These are phyloP conservation scores for Gautieria morchelliformis DNA, from an alignment of 768 basidiomycete species.

Conservation along the genomic window DNA sequence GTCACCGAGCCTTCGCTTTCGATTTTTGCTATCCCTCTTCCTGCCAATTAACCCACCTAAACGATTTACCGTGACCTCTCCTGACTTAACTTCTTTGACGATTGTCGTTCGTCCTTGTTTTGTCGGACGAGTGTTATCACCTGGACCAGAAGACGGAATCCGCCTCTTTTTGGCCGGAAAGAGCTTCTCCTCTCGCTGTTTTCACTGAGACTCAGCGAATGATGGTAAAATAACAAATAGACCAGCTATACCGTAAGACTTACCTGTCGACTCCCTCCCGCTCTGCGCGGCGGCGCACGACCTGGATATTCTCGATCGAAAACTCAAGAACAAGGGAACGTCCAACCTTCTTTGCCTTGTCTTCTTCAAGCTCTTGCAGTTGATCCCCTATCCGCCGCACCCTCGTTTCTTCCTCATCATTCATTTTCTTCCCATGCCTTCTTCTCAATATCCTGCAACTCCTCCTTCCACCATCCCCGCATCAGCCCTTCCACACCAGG, in stretches of 20 bases:
- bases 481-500: conserved; percentile 52
- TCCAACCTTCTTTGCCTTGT: background rate
- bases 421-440: conserved; percentile 21
- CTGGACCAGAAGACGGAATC: background rate
- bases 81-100: conserved; percentile 11
- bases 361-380: conserved; percentile 24
- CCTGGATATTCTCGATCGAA: conserved; percentile 90
- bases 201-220: background rate
- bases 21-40: conserved; percentile 64
- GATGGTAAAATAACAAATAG: background rate
- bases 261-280: conserved; percentile 29
- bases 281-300: conserved; percentile 65
- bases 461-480: conserved; percentile 79
- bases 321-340: conserved; percentile 82
- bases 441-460: conserved; percentile 50
- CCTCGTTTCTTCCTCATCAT: conserved; percentile 41
- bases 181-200: background rate
- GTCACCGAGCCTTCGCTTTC: conserved; percentile 3
- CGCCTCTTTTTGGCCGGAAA: background rate
- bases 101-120: conserved; percentile 29
- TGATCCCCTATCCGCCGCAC: conserved; percentile 53
- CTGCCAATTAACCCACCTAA: conserved; percentile 70
- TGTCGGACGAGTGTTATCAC: conserved; percentile 24
- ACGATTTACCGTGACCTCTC: conserved; percentile 25
- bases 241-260: conserved; percentile 10